Conservation (phyloP, 139 green algal species). For the Deuterostichococcus epilithicus region DNA sequence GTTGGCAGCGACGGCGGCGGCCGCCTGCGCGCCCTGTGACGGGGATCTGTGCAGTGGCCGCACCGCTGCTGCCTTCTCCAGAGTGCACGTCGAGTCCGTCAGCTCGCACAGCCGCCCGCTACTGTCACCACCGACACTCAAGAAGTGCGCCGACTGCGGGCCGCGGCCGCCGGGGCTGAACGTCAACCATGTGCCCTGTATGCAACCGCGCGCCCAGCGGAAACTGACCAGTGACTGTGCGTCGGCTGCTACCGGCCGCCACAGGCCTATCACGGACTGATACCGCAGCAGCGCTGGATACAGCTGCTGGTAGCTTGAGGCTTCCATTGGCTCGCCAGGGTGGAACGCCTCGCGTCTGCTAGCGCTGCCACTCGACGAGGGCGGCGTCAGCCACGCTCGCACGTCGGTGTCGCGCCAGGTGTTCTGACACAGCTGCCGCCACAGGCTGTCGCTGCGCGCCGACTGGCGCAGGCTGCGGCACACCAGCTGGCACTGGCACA, state of each 20-base stretch:
- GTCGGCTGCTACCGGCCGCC: too few relatives aligned
- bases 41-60: background rate
- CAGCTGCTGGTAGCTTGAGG: background rate
- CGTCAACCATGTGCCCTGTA: slow-evolving; percentile 7
- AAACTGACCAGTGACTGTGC: background rate
- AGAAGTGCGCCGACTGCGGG: background rate
- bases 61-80: background rate
- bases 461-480: background rate
- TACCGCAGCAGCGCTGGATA: background rate
- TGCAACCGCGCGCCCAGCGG: background rate
- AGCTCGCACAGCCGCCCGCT: background rate
- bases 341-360: too few relatives aligned
- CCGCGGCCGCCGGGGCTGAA: slow-evolving; percentile 1
- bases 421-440: background rate
- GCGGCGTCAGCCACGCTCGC: background rate
- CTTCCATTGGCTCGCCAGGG: too few relatives aligned
- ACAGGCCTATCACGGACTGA: background rate
- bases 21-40: slow-evolving; percentile 5
- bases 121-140: slow-evolving; percentile 2
- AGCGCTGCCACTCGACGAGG: too few relatives aligned
- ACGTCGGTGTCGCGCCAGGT: background rate
- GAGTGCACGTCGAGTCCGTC: background rate
- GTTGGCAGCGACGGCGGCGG: slow-evolving; percentile 9
- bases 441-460: background rate
- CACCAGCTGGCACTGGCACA: background rate